Evolutionary conservation across 148 eudicot genomes (phyloP), one percentile per base, ranked within the genome.

Genomic region (Cornus kousa): DNA sequence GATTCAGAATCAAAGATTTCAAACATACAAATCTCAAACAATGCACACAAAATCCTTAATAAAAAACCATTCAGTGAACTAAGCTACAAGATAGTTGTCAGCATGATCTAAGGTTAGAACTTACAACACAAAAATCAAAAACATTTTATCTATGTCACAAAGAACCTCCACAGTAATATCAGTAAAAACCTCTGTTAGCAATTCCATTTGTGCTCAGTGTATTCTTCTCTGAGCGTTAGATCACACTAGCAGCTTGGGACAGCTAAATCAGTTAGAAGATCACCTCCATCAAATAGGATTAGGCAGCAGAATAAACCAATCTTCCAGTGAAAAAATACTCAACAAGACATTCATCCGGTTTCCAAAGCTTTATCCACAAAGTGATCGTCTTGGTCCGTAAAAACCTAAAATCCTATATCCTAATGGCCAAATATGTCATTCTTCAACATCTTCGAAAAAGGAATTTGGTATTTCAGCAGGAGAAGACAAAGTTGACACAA

Each of bases 401-500:
- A n/a, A 62, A 62, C 20, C 33, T 28, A 5, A 59, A 35, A 57
- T 43, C 20, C 48, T 81, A 76, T 62, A 62, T 24, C 22, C 22
- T 19, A 13, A 62, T 69, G 20, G 20, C 72, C 32, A 24, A 31
- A 80, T 84, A 82, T 43, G 48, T 73, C 77, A 79, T 37, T 86
- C 87, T 78, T 75, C 53, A 48, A 78, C 78, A 31, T 90, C 88
- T 46, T 87, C 83, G 23, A 93, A 96, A 50, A 80, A 89, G 11
- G 85, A 85, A 73, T 71, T 74, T 2, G 97, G 95, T 62, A 96
- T 87, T 71, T 83, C 91, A 23, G 86, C 59, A 79, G 83, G 85
- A 48, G 93, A 88, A 65, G 82, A 35, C 80, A 93, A 35, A 37
- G 89, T 72, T 0, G 98, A 93, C 24, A 88, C 98, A 23, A 88